Percentiles rank a stretch among this genome's conserved stretches.
phyloP scores from a whole-genome alignment of 2,329 filamentous ascomycete genomes.

The Pezicula carpinea region DNA sequence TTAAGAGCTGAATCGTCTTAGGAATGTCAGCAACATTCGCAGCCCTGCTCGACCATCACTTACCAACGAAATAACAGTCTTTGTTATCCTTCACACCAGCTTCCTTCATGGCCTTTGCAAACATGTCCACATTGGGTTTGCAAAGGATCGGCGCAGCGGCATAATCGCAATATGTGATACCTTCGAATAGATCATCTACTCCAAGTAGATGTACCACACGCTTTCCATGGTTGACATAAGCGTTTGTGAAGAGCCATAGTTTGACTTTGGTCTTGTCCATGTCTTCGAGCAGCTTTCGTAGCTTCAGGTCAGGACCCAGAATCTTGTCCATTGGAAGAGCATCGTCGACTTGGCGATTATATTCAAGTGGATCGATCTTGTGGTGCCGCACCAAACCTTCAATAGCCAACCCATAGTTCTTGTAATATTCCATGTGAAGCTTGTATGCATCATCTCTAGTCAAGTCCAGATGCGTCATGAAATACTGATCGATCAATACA shows the following conservation, averaged over 20 bases:
- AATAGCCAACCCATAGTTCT: slow-evolving; percentile 93
- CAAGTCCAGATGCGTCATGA: slow-evolving; percentile 65
- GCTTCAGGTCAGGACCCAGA: slow-evolving; percentile 70
- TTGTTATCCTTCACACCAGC: slow-evolving; percentile 64
- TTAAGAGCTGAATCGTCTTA: slow-evolving; percentile 84
- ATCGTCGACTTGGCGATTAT: slow-evolving; percentile 93
- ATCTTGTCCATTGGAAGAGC: slow-evolving; percentile 82
- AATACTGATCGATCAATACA: slow-evolving; percentile 60
- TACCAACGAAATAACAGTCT: slow-evolving; percentile 91
- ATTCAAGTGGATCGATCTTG: slow-evolving; percentile 90
- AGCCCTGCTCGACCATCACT: slow-evolving; percentile 32
- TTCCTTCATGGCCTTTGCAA: slow-evolving; percentile 80
- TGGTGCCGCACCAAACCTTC: slow-evolving; percentile 92
- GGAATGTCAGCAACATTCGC: slow-evolving; percentile 3
- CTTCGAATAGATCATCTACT: slow-evolving; percentile 87
- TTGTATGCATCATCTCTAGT: slow-evolving; percentile 73
- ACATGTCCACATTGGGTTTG: slow-evolving; percentile 83
- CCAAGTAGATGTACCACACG: slow-evolving; percentile 76
- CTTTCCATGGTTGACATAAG: slow-evolving; percentile 83
- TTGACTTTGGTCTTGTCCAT: slow-evolving; percentile 81
- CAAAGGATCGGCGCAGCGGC: slow-evolving; percentile 67
- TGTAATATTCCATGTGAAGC: slow-evolving; percentile 90
- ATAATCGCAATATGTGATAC: slow-evolving; percentile 94
- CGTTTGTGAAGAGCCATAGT: slow-evolving; percentile 94
- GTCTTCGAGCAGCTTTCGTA: slow-evolving; percentile 73